Percentiles rank a stretch among this genome's conserved stretches.
Evolutionary conservation across 352 stramenopile species (phyloP).

Genomic region (Phytophthora uliginosa): DNA sequence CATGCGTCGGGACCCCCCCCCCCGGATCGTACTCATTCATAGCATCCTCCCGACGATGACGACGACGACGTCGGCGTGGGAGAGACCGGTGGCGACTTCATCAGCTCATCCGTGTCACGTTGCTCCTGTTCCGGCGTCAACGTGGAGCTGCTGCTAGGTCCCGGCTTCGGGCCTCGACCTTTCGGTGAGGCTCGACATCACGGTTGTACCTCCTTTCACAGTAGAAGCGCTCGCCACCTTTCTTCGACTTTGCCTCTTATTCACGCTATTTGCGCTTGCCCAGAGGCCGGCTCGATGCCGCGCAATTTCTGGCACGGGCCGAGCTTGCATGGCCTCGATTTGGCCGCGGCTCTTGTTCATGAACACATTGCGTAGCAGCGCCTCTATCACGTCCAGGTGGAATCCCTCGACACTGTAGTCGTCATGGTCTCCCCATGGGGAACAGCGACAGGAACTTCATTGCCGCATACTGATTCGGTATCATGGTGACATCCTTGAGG

Average conservation of each 20-base stretch:
- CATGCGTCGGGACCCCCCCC: no score
- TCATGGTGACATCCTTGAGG: not conserved
- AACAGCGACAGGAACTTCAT: not conserved
- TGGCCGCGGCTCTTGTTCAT: conserved; percentile 2
- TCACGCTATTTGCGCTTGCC: not conserved
- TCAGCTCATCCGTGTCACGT: no score
- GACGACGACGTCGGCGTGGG: no score
- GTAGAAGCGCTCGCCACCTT: not conserved
- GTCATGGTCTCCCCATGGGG: conserved; percentile 5
- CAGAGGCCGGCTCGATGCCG: not conserved
- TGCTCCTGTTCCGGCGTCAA: no score
- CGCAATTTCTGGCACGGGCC: not conserved
- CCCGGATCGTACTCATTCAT: no score
- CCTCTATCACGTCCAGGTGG: not conserved
- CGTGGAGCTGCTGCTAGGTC: no score
- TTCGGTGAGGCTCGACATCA: not conserved
- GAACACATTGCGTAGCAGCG: conserved; percentile 8
- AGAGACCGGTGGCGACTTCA: no score
- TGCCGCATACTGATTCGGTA: not conserved
- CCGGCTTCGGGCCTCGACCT: no score
- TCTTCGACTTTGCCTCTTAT: not conserved
- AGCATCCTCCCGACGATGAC: no score
- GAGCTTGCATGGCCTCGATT: conserved; percentile 3
- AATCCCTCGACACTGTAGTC: not conserved
- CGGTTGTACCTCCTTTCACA: not conserved